Evolutionary conservation across 331 rosid species (phyloP).

Genomic region (Spiraea crenata): DNA sequence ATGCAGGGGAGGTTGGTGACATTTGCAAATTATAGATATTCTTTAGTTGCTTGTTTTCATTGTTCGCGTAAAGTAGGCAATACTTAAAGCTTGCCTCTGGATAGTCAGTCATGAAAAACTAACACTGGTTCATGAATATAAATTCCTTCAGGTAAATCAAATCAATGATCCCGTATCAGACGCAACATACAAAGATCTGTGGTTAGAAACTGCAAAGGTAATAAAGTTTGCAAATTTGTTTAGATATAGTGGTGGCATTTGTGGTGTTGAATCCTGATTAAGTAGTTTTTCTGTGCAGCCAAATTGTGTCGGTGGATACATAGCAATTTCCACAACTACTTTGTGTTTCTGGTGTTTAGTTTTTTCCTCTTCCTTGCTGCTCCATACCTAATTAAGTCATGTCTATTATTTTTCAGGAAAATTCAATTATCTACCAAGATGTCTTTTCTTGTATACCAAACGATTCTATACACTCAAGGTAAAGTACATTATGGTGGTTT

Average conservation of each 20-base stretch:
- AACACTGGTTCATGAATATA: neutral
- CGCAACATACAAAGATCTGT: slow-evolving; percentile 43
- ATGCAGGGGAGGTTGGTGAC: slow-evolving; percentile 39
- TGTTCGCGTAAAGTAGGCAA: neutral
- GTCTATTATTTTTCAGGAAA: slow-evolving; percentile 29
- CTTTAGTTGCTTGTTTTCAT: neutral
- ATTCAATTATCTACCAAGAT: slow-evolving; percentile 39
- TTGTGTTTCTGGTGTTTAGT: slow-evolving; percentile 5
- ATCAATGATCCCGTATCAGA: slow-evolving; percentile 50
- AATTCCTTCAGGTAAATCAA: slow-evolving; percentile 34
- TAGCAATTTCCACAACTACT: neutral
- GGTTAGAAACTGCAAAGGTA: slow-evolving; percentile 53
- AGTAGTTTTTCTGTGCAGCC: neutral
- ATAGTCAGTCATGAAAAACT: neutral
- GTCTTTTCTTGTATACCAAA: slow-evolving; percentile 49
- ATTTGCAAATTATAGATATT: neutral
- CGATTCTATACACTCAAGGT: slow-evolving; percentile 44
- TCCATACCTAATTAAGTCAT: neutral
- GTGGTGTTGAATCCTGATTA: neutral
- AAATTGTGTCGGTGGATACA: no score
- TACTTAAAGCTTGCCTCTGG: neutral
- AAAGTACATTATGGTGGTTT: neutral
- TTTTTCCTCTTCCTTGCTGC: neutral
- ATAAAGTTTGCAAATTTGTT: neutral
- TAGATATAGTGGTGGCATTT: no score